These are phyloP conservation scores for Physocladia obscura DNA, from an alignment of 192 early-diverging fungal species.

Conservation along the genomic window DNA sequence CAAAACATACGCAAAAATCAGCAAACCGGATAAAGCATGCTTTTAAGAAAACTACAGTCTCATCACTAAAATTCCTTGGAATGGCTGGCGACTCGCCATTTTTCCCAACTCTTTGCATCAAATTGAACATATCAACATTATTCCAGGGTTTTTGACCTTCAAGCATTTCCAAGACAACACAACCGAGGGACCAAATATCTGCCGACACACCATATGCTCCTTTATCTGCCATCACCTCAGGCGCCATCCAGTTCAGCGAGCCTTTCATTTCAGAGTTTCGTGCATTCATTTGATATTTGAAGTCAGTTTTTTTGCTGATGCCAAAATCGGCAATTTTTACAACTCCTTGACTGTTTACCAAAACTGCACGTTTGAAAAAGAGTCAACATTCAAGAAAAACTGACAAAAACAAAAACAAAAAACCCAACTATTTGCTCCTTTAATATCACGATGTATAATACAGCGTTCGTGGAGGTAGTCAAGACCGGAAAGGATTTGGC, in stretches of 20 bases:
- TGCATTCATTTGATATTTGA: conserved; percentile 47
- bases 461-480: conserved; percentile 90
- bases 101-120: conserved; percentile 72
- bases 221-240: conserved; percentile 91
- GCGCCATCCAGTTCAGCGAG: conserved; percentile 99
- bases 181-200: conserved; percentile 73
- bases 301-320: conserved; percentile 87
- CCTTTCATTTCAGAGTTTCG: conserved; percentile 79
- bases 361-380: conserved; percentile 32
- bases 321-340: conserved; percentile 99
- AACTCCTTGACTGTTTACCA: conserved; percentile 85
- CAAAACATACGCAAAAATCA: neutral
- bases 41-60: neutral
- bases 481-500: conserved; percentile 89
- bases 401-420: neutral
- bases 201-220: conserved; percentile 86
- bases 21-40: neutral
- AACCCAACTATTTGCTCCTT: conserved; percentile 81
- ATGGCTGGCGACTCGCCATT: conserved; percentile 69
- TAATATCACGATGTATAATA: conserved; percentile 98
- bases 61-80: neutral
- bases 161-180: conserved; percentile 98
- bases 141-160: conserved; percentile 88
- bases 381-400: neutral
- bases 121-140: conserved; percentile 55